Evolutionary conservation across 208 protist species (phyloP).

Genomic region (Leishmania tarentolae): DNA sequence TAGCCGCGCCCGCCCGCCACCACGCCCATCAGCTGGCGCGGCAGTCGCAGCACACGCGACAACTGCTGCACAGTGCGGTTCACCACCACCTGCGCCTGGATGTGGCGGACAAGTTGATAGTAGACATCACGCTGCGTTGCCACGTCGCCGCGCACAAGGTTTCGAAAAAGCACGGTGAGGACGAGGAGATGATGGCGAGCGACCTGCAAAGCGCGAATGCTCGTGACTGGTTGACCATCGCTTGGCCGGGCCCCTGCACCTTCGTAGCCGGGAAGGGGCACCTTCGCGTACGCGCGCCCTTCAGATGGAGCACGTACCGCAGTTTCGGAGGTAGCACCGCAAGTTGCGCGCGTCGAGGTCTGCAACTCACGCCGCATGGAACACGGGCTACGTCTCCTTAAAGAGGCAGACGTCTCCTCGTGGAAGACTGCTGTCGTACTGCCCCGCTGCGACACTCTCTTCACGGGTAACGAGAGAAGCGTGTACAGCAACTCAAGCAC

Average conservation of each 20-base stretch:
- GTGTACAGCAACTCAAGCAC: conserved; percentile 32
- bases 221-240: background rate
- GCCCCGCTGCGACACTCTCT: background rate
- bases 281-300: background rate
- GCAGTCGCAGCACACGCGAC: conserved; percentile 45
- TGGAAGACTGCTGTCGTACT: background rate
- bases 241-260: background rate
- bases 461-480: background rate
- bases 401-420: background rate
- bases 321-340: background rate
- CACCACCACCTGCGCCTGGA: conserved; percentile 56
- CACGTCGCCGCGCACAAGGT: conserved; percentile 42
- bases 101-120: conserved; percentile 69
- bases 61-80: conserved; percentile 55
- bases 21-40: conserved; percentile 68
- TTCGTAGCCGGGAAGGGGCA: background rate
- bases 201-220: background rate
- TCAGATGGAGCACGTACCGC: background rate
- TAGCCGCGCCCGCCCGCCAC: conserved; percentile 67
- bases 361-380: background rate
- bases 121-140: conserved; percentile 84
- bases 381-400: background rate
- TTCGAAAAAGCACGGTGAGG: conserved; percentile 45
- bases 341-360: background rate
- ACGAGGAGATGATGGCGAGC: conserved; percentile 48